These are phyloP conservation scores for Fraxinus ornus DNA, from an alignment of 305 asterid species.

Conservation along the genomic window DNA sequence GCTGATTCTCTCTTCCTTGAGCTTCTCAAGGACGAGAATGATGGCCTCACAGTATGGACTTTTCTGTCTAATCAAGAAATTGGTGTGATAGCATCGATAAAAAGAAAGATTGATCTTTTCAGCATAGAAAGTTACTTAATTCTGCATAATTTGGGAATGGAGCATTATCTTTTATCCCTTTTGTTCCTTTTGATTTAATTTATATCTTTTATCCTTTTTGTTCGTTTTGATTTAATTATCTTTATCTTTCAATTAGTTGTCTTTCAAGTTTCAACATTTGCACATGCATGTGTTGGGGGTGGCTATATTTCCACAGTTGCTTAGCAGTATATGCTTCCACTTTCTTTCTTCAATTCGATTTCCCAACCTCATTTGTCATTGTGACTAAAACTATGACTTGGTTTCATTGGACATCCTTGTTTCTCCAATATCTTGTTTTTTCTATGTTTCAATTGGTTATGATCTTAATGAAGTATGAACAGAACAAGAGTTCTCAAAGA, in stretches of 20 bases:
- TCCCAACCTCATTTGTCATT: neutral
- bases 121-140: neutral
- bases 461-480: slow-evolving; percentile 21
- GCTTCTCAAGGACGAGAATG: slow-evolving; percentile 97
- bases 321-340: slow-evolving; percentile 13
- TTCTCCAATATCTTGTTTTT: slow-evolving; percentile 19
- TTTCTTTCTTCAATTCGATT: neutral
- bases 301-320: neutral
- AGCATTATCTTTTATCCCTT: slow-evolving; percentile 16
- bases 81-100: neutral
- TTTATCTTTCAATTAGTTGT: neutral
- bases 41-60: slow-evolving; percentile 86
- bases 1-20: slow-evolving; percentile 88
- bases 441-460: neutral
- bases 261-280: slow-evolving; percentile 14
- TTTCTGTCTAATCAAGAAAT: slow-evolving; percentile 24
- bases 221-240: neutral
- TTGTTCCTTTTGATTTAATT: neutral
- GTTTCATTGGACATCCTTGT: slow-evolving; percentile 2
- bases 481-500: slow-evolving; percentile 4
- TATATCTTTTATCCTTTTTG: slow-evolving; percentile 14
- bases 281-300: slow-evolving; percentile 5
- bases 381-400: neutral
- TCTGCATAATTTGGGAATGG: neutral
- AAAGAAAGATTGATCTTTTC: neutral